Base-by-base conservation (phyloP, 176 grass and related monocot species). In the Saccharum officinarum region DNA sequence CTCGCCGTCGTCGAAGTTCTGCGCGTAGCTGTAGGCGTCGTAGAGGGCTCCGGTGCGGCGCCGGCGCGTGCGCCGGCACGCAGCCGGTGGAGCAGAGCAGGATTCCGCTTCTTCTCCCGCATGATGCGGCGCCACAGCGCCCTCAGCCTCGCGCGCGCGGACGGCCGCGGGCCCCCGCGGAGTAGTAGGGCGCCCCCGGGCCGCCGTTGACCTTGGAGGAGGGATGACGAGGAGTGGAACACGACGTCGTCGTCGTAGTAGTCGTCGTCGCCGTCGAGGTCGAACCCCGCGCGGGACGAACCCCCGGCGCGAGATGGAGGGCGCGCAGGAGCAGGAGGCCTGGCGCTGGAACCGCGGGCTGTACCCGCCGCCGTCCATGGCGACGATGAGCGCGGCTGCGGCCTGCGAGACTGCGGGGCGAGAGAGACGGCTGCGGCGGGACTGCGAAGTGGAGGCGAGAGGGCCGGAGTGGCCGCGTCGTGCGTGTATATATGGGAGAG, bases 1-100 rank as follows among this genome's bases (percentile, higher is more conserved):
- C 13, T 81, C 73, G 45, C 93, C 93, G 38, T 96, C 92, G 75
- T 99, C 97, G 64, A 99, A 99, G 81, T 99, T 99, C 86, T 99
- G 93, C 60, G 92, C 92, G 69, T 99, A 99, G 47, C 91, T 92
- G 64, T 91, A 82, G 3, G 78, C 90, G 84, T 98, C 95, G 85
- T 98, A 98, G 0, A 98, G 28, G 86, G 84, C 77, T 83, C 89
- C 62, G 71, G 28, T 28, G 79, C 59, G 30, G 78, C 50, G 44
- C 54, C 87, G 37, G 77, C 83, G 60, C 83, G 80, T 67, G 37
- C 60, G 71, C 67, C 36, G 68, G 80, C 15, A 90, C 52, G 89
- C 89, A 90, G 77, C 83, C 87, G 74, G 83, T 83, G 84, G 82
- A 23, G 85, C 88, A 88, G 78, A 91, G 86, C 45, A 92, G 87